Evolutionary conservation across 2,329 filamentous ascomycete genomes (phyloP), one percentile per base, ranked within the genome.

Genomic region (Diaporthe aspalathi): DNA sequence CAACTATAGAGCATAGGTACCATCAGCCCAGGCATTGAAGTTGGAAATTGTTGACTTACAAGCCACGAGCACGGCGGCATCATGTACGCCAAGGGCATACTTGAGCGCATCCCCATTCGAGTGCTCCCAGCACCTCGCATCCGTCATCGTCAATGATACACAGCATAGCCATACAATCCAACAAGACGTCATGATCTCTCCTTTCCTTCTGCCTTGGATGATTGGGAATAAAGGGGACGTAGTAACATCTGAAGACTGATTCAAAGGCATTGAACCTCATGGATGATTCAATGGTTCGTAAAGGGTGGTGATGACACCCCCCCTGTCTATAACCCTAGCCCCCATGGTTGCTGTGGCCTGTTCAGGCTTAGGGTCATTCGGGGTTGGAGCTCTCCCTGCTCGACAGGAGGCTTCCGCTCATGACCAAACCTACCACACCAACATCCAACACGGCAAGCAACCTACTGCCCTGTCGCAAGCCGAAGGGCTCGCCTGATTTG

Each of bases 51-150:
- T 27, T 20, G 7, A 74, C 72, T 71, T 47, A 74, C 73, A 74
- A 22, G 73, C 73, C 67, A 74, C 73, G 40, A 74, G 56, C 12
- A 60, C 65, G 12, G 35, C 65, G 9, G 14, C 24, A 32, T 70
- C 72, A 27, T 71, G 47, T 16, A 62, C 45, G 5, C 40, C 56
- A n/a, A 74, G 57, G 7, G 40, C 29, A 8, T 67, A 47, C 38
- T 62, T 49, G 3, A 74, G 43, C 56, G n/a, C 65, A 4, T 54
- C 45, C 53, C 22, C 32, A 12, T 20, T 56, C 7, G 60, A 16
- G 20, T 72, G 57, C n/a, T 66, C 38, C 67, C 70, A 72, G 53
- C 67, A 54, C 12, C 43, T 22, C 12, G 32, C 50, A 5, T 24
- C 35, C 17, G 52, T 29, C 50, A 52, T 38, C 45, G 38, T 45